Evolutionary conservation across 768 basidiomycete genomes (phyloP).

Genomic region (Mycena chlorophos): DNA sequence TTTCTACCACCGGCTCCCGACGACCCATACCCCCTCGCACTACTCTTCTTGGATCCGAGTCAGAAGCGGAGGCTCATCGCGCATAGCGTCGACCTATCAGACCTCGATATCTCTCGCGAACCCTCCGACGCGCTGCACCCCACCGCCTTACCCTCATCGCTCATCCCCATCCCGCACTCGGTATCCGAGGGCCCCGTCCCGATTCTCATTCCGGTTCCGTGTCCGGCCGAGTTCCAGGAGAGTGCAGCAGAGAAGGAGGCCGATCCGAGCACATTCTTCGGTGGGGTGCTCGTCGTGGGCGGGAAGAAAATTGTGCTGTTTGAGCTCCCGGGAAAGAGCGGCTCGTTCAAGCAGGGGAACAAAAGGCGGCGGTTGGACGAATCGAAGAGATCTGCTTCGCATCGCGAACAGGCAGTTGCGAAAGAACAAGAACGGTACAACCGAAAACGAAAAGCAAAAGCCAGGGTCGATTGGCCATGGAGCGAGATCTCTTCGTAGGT

Average conservation of each 20-base stretch:
- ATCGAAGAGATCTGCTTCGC: constrained; percentile 42
- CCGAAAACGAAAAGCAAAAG: constrained; percentile 54
- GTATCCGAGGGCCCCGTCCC: constrained; percentile 36
- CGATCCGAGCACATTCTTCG: constrained; percentile 38
- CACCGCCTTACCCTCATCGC: constrained; percentile 51
- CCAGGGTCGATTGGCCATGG: constrained; percentile 74
- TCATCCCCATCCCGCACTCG: constrained; percentile 45
- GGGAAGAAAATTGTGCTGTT: constrained; percentile 65
- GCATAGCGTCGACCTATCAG: constrained; percentile 52
- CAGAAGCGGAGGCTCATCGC: constrained; percentile 63
- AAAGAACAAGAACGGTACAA: constrained; percentile 60
- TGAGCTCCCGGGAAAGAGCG: constrained; percentile 50
- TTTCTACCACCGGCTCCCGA: constrained; percentile 52
- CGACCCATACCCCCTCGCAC: constrained; percentile 52
- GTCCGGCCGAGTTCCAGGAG: constrained; percentile 27
- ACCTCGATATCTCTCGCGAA: constrained; percentile 50
- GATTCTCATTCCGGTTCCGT: constrained; percentile 42
- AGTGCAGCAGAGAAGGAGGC: constrained; percentile 32
- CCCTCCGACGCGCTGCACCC: constrained; percentile 52
- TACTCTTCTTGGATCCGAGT: constrained; percentile 65
- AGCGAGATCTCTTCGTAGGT: constrained; percentile 68
- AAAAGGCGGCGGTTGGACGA: constrained; percentile 59
- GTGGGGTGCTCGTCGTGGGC: constrained; percentile 73
- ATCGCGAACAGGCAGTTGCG: constrained; percentile 46
- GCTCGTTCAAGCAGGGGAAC: constrained; percentile 52